Conservation (phyloP, 2,329 filamentous ascomycete genomes). For the Ophiocordyceps sinensis region DNA sequence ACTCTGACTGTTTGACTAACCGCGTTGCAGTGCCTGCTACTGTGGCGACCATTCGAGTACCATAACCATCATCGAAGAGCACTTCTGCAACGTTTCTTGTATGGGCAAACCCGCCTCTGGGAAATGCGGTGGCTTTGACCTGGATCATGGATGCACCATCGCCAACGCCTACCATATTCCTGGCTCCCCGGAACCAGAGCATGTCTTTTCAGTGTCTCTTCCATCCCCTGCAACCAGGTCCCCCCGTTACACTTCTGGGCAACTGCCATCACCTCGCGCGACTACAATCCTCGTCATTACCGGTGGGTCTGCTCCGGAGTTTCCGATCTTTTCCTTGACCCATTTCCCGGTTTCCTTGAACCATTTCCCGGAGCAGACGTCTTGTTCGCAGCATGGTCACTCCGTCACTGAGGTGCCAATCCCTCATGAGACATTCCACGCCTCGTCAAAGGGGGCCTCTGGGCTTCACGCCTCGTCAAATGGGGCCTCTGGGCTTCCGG, state of each 20-base stretch:
- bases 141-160: slow-evolving; percentile 10
- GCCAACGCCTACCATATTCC: slow-evolving; percentile 18
- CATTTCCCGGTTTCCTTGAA: slow-evolving; percentile 1
- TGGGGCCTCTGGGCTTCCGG: too few relatives aligned
- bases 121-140: slow-evolving; percentile 19
- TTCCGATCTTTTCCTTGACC: slow-evolving; percentile 2
- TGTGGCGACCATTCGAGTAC: slow-evolving; percentile 18
- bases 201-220: not conserved
- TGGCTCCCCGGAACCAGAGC: slow-evolving; percentile 1
- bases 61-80: slow-evolving; percentile 13
- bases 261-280: not conserved
- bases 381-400: too few relatives aligned
- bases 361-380: not conserved
- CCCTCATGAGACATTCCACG: too few relatives aligned
- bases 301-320: slow-evolving; percentile 5
- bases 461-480: too few relatives aligned
- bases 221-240: slow-evolving; percentile 2
- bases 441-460: too few relatives aligned
- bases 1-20: slow-evolving; percentile 2
- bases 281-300: slow-evolving; percentile 2
- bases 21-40: slow-evolving; percentile 15
- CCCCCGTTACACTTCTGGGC: not conserved
- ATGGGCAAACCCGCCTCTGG: slow-evolving; percentile 13
- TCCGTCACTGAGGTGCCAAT: too few relatives aligned
- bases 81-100: slow-evolving; percentile 17